Evolutionary conservation across 192 early-diverging fungal species (phyloP).

Genomic region (Chytriomyces sp.): DNA sequence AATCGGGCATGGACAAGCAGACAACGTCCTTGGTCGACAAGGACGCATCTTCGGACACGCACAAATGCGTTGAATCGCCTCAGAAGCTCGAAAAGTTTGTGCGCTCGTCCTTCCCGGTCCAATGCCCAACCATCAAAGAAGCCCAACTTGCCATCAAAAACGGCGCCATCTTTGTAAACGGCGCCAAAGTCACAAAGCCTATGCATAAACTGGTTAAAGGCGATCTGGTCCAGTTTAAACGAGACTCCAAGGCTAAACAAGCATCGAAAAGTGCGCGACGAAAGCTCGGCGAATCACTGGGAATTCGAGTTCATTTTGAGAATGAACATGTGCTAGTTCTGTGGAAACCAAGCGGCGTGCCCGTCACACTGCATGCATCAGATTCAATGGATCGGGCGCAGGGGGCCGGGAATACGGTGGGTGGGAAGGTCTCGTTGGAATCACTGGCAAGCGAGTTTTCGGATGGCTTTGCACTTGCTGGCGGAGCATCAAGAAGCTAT

Average conservation of each 20-base stretch:
- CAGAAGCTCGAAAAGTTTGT: constrained; percentile 12
- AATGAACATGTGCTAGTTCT: neutral
- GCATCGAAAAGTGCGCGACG: neutral
- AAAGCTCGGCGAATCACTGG: neutral
- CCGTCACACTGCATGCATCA: too few species aligned
- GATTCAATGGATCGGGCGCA: too few species aligned
- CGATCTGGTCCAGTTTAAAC: neutral
- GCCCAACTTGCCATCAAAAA: neutral
- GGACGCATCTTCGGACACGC: too few species aligned
- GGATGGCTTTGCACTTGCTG: too few species aligned
- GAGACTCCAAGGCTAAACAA: neutral
- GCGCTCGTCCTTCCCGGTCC: neutral
- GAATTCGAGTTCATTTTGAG: neutral
- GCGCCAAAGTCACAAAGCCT: neutral
- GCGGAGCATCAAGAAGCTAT: too few species aligned
- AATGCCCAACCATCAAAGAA: neutral
- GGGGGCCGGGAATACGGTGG: too few species aligned
- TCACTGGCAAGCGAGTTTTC: too few species aligned
- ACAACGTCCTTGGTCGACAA: too few species aligned
- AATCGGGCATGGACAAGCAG: too few species aligned
- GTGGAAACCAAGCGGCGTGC: constrained; percentile 2
- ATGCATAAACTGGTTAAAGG: neutral
- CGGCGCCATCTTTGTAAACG: constrained; percentile 2
- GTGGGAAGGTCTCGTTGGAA: too few species aligned
- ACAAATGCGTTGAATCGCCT: neutral